Base-by-base conservation (phyloP, 1,284 basidiomycete species). In the Golubevia sp. region DNA sequence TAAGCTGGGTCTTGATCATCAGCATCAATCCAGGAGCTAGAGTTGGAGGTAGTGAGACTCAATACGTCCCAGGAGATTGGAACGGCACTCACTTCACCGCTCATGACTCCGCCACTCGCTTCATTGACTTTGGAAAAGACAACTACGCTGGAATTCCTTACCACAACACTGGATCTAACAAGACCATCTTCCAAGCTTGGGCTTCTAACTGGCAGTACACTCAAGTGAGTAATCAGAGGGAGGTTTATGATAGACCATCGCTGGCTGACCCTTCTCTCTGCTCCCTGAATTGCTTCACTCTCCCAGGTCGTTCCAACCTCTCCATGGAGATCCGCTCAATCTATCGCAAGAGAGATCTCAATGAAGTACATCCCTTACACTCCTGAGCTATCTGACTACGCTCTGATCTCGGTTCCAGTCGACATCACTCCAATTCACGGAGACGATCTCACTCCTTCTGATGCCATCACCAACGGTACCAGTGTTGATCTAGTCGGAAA, bases 201-300 rank as follows among this genome's bases (percentile, higher is more conserved):
- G 85, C 84, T 26, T 78, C 69, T 69, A 86, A 86, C 73, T 85
- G 84, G 84, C 78, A 84, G 68, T 86, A 86, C 75, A 74, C 82
- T 20, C 54, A n/a, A n/a, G 30, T 34, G 30, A 34, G 30, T 34
- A 18, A 44, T 13, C 38, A n/a, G n/a, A n/a, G n/a, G 38, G 18
- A 44, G 38, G 18, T 44, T 44, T 44, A 18, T 44, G 18, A 44
- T 8, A 44, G 38, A 44, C 11, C 38, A 44, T 44, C 38, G 38
- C 11, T 18, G 18, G 38, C 38, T 44, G 38, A 44, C 13, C 38
- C 38, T 44, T 44, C 18, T 18, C 38, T 44, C 38, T 44, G 38
- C n/a, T n/a, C n/a, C n/a, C n/a, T n/a, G n/a, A n/a, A n/a, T n/a
- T n/a, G 18, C 38, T 44, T 44, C 38, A 18, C 18, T 44, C 38